These are phyloP conservation scores for Sugiyamaella mastotermitis DNA, from an alignment of 805 yeast genomes.

Conservation along the genomic window DNA sequence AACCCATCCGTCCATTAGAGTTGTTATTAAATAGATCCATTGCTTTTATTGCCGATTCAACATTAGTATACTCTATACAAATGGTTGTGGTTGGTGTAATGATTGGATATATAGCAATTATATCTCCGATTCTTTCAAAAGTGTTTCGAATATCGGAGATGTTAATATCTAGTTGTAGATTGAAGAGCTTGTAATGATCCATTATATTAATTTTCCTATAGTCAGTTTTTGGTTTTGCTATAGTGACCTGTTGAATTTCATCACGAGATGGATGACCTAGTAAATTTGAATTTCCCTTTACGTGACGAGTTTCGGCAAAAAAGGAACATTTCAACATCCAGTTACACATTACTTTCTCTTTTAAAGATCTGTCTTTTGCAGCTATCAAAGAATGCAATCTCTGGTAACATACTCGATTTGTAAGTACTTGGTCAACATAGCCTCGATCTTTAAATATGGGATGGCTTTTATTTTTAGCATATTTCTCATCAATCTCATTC, in stretches of 20 bases:
- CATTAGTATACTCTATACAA: constrained; percentile 18
- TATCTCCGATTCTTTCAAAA: constrained; percentile 14
- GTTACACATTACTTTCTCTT: not conserved
- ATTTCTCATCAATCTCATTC: too few species aligned
- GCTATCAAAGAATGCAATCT: too few species aligned
- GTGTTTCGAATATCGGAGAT: constrained; percentile 11
- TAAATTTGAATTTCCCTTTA: not conserved
- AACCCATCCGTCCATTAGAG: not conserved
- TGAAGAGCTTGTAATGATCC: not conserved
- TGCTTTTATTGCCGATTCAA: constrained; percentile 19
- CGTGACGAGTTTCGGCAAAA: not conserved
- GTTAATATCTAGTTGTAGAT: constrained; percentile 7
- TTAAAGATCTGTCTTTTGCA: too few species aligned
- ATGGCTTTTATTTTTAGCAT: too few species aligned
- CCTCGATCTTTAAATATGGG: too few species aligned
- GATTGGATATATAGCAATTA: constrained; percentile 17
- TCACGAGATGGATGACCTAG: not conserved
- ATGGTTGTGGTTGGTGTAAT: constrained; percentile 10
- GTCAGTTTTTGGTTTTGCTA: not conserved
- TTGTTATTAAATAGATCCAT: constrained; percentile 6
- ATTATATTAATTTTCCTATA: too few species aligned
- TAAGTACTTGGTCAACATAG: too few species aligned
- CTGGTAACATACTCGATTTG: too few species aligned
- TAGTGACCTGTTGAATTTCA: not conserved
- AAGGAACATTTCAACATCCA: not conserved